Conservation (phyloP, 805 yeast species). For the Zygoascus tannicola region DNA sequence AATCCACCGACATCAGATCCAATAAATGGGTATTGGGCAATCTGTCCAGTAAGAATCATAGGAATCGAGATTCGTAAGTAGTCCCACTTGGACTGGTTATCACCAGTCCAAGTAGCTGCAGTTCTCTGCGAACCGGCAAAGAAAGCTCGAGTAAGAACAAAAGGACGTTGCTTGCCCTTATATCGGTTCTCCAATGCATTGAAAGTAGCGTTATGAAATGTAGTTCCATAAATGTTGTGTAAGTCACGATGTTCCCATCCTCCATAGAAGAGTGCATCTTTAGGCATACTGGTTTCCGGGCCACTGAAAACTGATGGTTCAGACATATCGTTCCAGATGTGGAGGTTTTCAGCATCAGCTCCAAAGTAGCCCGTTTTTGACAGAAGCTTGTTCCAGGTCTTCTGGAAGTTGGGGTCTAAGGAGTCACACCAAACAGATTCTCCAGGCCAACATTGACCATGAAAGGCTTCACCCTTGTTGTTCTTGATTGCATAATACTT, state of each 20-base stretch:
- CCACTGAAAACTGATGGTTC: constrained; percentile 95
- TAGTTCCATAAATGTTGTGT: constrained; percentile 76
- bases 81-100: constrained; percentile 89
- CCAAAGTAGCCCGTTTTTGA: constrained; percentile 31
- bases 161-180: constrained; percentile 52
- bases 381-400: constrained; percentile 23
- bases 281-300: constrained; percentile 86
- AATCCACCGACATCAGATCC: constrained; percentile 99
- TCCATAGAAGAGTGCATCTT: constrained; percentile 68
- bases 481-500: constrained; percentile 40
- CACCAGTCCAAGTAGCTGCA: constrained; percentile 97
- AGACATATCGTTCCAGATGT: constrained; percentile 97
- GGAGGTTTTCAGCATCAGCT: constrained; percentile 52
- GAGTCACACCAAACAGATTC: constrained; percentile 91
- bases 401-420: constrained; percentile 47
- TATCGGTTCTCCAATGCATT: constrained; percentile 50
- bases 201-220: constrained; percentile 73
- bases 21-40: constrained; percentile 81
- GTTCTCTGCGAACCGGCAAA: constrained; percentile 88
- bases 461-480: constrained; percentile 40
- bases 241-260: constrained; percentile 85
- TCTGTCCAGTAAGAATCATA: constrained; percentile 72
- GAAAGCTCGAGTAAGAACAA: constrained; percentile 75
- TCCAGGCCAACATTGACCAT: constrained; percentile 98
- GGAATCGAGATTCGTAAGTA: constrained; percentile 73